Evolutionary conservation across 306 rosid species (phyloP).

Genomic region (Gleditsia sinensis): DNA sequence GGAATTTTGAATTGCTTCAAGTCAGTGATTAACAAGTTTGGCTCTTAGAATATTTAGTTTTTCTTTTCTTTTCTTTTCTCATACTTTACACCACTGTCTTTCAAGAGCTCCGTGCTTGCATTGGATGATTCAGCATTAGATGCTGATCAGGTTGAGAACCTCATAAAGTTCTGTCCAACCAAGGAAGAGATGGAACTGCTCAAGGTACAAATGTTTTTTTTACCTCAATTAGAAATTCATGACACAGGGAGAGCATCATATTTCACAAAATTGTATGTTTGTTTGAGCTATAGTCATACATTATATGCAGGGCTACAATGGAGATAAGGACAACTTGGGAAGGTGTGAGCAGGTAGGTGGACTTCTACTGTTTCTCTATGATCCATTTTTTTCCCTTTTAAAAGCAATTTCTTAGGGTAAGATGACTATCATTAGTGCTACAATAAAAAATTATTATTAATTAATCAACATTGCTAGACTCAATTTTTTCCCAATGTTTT

Average conservation of each 20-base stretch:
- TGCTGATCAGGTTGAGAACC: conserved; percentile 93
- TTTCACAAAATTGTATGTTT: conserved; percentile 34
- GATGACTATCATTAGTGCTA: conserved; percentile 15
- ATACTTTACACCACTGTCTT: conserved; percentile 31
- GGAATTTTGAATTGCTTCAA: background rate
- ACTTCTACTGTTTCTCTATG: conserved; percentile 13
- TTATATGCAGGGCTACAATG: conserved; percentile 65
- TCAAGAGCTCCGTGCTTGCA: conserved; percentile 77
- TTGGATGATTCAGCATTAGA: conserved; percentile 79
- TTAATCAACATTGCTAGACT: background rate
- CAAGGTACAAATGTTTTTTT: conserved; percentile 56
- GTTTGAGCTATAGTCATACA: conserved; percentile 36
- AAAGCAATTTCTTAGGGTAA: conserved; percentile 4
- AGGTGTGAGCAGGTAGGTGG: conserved; percentile 82
- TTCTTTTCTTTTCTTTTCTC: conserved; percentile 34
- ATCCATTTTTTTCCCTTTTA: background rate
- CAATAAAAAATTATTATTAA: background rate
- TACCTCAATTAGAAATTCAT: conserved; percentile 22
- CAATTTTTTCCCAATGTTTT: background rate
- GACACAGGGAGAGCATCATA: background rate
- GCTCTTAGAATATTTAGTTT: background rate
- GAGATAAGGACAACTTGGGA: conserved; percentile 88
- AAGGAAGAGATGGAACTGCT: conserved; percentile 93
- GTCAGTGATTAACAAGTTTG: background rate
- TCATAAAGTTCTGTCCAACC: conserved; percentile 90